Percentiles rank a stretch among this genome's conserved stretches.
These are phyloP conservation scores for Allomyces arbusculus DNA, from an alignment of 192 early-diverging fungal genomes.

Conservation along the genomic window DNA sequence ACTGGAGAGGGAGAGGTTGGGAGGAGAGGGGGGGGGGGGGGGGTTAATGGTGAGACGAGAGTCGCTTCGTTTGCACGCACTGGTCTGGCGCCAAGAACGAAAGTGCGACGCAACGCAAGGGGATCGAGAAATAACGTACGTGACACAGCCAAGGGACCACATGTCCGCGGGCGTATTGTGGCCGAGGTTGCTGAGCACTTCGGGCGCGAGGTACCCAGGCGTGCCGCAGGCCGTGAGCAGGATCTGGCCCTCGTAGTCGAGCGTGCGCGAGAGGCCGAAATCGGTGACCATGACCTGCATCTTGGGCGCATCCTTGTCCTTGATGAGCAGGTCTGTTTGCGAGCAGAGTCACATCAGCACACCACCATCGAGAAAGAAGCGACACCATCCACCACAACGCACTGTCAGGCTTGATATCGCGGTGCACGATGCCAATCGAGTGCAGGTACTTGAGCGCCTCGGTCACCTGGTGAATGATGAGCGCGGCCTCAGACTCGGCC, in stretches of 20 bases:
- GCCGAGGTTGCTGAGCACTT: conserved; percentile 37
- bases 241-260: conserved; percentile 29
- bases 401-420: conserved; percentile 69
- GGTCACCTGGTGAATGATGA: conserved; percentile 94
- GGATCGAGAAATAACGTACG: conserved; percentile 2
- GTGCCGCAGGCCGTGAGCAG: conserved; percentile 46
- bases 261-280: conserved; percentile 51
- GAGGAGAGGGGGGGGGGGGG: not conserved
- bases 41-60: no score
- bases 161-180: conserved; percentile 47
- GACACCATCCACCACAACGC: no score
- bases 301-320: conserved; percentile 16
- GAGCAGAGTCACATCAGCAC: not conserved
- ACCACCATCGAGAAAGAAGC: no score
- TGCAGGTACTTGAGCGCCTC: conserved; percentile 67
- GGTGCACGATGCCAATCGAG: conserved; percentile 62
- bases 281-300: conserved; percentile 42
- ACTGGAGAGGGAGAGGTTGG: no score
- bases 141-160: conserved; percentile 57
- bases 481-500: conserved; percentile 41
- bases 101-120: no score
- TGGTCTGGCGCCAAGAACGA: no score
- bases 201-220: conserved; percentile 42
- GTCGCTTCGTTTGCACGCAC: no score
- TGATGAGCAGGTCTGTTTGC: conserved; percentile 18